Evolutionary conservation across 1,139 yeast species (phyloP).

Genomic region (Yamadazyma dendronema): DNA sequence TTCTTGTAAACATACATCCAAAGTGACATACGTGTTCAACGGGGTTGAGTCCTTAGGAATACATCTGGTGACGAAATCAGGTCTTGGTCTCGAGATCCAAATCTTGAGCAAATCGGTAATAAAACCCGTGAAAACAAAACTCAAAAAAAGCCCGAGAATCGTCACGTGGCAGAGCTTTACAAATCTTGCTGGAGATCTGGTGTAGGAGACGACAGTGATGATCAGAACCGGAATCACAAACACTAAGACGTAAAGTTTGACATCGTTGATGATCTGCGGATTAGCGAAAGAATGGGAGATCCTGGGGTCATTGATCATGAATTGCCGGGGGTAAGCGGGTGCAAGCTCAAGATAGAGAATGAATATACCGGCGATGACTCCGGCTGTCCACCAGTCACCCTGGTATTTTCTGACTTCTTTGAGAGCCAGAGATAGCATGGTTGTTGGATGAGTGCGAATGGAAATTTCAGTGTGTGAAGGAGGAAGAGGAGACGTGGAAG

Average conservation of each 20-base stretch:
- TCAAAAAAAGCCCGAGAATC: slow-evolving; percentile 24
- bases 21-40: slow-evolving; percentile 27
- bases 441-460: no score
- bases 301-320: slow-evolving; percentile 30
- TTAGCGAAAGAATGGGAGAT: slow-evolving; percentile 48
- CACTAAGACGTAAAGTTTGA: slow-evolving; percentile 24
- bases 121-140: slow-evolving; percentile 21
- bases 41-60: slow-evolving; percentile 35
- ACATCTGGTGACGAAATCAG: slow-evolving; percentile 45
- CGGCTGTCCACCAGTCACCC: slow-evolving; percentile 37
- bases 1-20: slow-evolving; percentile 39
- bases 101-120: slow-evolving; percentile 43
- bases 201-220: slow-evolving; percentile 12
- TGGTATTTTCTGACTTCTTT: slow-evolving; percentile 7
- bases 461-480: no score
- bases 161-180: slow-evolving; percentile 22
- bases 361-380: slow-evolving; percentile 27
- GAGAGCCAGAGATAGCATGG: slow-evolving; percentile 1
- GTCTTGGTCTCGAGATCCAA: slow-evolving; percentile 49
- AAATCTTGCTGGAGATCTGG: slow-evolving; percentile 7
- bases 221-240: slow-evolving; percentile 22
- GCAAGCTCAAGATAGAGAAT: slow-evolving; percentile 38
- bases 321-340: slow-evolving; percentile 36
- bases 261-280: slow-evolving; percentile 39
- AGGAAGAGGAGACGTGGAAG: no score